Percentiles rank a stretch among this genome's conserved stretches.
These are phyloP conservation scores for Coemansia sp. DNA, from an alignment of 192 early-diverging fungal species.

Conservation along the genomic window DNA sequence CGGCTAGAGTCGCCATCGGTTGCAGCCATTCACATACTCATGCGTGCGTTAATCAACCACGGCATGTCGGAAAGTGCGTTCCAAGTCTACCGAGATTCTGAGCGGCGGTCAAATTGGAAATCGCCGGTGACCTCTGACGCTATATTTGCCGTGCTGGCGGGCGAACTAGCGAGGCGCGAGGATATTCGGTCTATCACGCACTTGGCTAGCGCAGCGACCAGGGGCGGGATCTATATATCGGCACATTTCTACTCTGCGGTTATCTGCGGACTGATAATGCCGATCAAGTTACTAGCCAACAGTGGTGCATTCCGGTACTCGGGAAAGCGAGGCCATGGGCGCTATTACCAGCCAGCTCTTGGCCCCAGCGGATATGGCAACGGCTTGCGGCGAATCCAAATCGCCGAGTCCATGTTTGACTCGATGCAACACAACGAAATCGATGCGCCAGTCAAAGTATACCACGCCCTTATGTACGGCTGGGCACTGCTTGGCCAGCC, in stretches of 20 bases:
- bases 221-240: not conserved
- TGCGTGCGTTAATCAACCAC: slow-evolving; percentile 6
- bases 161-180: slow-evolving; percentile 8
- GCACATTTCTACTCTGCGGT: slow-evolving; percentile 32
- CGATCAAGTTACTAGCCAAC: not conserved
- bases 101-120: slow-evolving; percentile 1
- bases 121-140: slow-evolving; percentile 5
- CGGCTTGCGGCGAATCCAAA: not conserved
- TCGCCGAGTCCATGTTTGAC: slow-evolving; percentile 20
- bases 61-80: slow-evolving; percentile 10
- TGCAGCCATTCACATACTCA: slow-evolving; percentile 23
- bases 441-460: slow-evolving; percentile 12
- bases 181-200: slow-evolving; percentile 26
- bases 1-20: slow-evolving; percentile 24
- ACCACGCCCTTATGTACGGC: slow-evolving; percentile 23
- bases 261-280: slow-evolving; percentile 21
- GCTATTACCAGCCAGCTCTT: not conserved
- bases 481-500: slow-evolving; percentile 28
- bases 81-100: slow-evolving; percentile 21
- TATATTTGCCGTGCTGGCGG: slow-evolving; percentile 17
- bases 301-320: not conserved
- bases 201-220: slow-evolving; percentile 3
- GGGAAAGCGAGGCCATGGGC: not conserved
- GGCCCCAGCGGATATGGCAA: not conserved
- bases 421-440: slow-evolving; percentile 14